Evolutionary conservation across 2,329 filamentous ascomycete species (phyloP).

Genomic region (Verticillium nubilum): DNA sequence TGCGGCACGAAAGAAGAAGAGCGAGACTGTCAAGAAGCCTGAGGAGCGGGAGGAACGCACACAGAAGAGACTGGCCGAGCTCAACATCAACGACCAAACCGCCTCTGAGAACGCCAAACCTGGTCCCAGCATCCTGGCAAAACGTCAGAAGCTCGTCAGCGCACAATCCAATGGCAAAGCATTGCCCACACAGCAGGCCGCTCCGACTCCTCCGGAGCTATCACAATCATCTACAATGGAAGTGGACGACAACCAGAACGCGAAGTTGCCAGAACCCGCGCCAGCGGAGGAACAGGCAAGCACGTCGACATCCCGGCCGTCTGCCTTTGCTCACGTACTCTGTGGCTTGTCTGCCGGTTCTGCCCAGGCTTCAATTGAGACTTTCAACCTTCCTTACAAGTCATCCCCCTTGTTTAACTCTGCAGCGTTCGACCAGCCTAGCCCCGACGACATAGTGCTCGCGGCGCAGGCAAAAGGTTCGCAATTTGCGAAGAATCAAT

Average conservation of each 20-base stretch:
- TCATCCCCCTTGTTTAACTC: conserved; percentile 42
- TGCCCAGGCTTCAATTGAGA: conserved; percentile 17
- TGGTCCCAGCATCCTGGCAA: conserved; percentile 12
- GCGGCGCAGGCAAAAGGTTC: conserved; percentile 88
- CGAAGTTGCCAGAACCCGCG: background rate
- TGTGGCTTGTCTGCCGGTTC: conserved; percentile 32
- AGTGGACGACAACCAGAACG: background rate
- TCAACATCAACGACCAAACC: conserved; percentile 15
- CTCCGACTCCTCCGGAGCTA: background rate
- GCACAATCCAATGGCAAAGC: background rate
- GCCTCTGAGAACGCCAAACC: conserved; percentile 12
- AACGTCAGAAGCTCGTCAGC: conserved; percentile 15
- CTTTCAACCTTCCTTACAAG: conserved; percentile 43
- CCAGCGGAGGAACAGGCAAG: background rate
- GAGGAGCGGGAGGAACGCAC: conserved; percentile 17
- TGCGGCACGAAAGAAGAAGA: conserved; percentile 79
- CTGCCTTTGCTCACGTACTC: conserved; percentile 50
- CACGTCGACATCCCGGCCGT: conserved; percentile 29
- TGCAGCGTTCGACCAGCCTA: conserved; percentile 74
- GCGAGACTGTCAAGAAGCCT: conserved; percentile 49
- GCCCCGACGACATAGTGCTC: conserved; percentile 85
- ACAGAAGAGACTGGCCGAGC: conserved; percentile 23
- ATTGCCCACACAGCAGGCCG: background rate
- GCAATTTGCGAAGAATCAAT: conserved; percentile 47
- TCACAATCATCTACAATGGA: conserved; percentile 4